Base-by-base conservation (phyloP, 257 asterid genomes). In the Nicotiana paniculata region DNA sequence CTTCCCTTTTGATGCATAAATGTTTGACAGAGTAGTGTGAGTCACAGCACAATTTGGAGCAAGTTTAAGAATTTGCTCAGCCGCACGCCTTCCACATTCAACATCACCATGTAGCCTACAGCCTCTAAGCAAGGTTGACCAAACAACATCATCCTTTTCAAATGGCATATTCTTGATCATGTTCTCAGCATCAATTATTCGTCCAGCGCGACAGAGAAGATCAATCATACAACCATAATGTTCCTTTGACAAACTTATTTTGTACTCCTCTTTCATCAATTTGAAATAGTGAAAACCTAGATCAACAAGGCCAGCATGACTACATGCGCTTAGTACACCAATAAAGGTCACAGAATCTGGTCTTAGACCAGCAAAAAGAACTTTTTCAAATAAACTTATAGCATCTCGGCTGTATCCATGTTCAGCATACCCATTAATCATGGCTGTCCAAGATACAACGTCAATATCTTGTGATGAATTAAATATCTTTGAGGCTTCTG, bases 181-280 rank as follows among this genome's bases (percentile, higher is more conserved):
- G 78, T 86, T 79, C 91, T 89, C 91, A 5, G 97, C 98, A 67
- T 96, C 99, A 0, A 62, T 53, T 83, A 96, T 84, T 77, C 90
- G 81, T 58, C 99, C 98, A 82, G 97, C 98, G 68, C 97, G 85
- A 81, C 99, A 93, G 51, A 94, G 89, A 26, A 96, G 98, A 89
- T 96, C 97, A 82, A 96, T 90, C 95, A 94, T 92, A 91, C 99
- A 92, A 53, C 98, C 99, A 8, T 89, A 96, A 80, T 96, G 98
- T 86, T 96, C 96, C 84, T 91, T 93, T 26, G 90, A 84, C 46
- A 96, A 97, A 35, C 80, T 87, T 76, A 96, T 87, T 53, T 54
- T 82, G 85, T 90, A 92, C 33, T 87, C 85, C 81, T 81, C 86
- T 67, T 85, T 88, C 98, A 91, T 91, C 66, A 82, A 85, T 82